Evolutionary conservation across 2,329 filamentous ascomycete species (phyloP).

Genomic region (Pestalotiopsis fici): DNA sequence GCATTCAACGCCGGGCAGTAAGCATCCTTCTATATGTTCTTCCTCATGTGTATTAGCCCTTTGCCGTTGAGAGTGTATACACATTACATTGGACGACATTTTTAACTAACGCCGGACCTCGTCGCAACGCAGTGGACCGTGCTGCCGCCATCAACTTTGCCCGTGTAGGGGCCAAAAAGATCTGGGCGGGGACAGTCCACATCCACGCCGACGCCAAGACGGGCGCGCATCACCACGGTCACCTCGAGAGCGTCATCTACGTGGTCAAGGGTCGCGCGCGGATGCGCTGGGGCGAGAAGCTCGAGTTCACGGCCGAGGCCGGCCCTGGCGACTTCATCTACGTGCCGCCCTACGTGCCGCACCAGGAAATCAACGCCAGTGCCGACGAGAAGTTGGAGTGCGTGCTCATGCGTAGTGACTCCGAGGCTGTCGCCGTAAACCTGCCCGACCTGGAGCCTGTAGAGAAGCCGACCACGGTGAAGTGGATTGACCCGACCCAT

Average conservation of each 20-base stretch:
- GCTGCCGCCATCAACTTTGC: conserved; percentile 45
- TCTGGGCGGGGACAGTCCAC: conserved; percentile 46
- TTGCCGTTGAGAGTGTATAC: too few species aligned
- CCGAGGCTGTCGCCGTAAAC: conserved; percentile 43
- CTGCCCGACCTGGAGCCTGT: conserved; percentile 41
- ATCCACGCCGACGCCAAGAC: conserved; percentile 45
- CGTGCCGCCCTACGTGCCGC: conserved; percentile 43
- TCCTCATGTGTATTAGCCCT: too few species aligned
- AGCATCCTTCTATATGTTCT: too few species aligned
- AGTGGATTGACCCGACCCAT: conserved; percentile 46
- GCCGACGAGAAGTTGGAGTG: conserved; percentile 85
- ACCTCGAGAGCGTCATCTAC: conserved; percentile 46
- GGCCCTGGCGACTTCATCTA: conserved; percentile 47
- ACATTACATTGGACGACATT: too few species aligned
- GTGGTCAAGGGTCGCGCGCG: conserved; percentile 42
- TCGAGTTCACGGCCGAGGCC: conserved; percentile 45
- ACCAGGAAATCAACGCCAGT: conserved; percentile 64
- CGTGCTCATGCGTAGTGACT: conserved; percentile 51
- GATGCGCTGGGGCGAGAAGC: conserved; percentile 45
- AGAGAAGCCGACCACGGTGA: conserved; percentile 41
- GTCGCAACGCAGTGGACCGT: conserved; percentile 29
- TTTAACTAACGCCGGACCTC: too few species aligned
- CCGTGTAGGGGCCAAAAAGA: conserved; percentile 41
- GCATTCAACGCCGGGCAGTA: conserved; percentile 39
- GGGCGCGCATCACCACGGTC: conserved; percentile 44